Conservation (phyloP, 305 asterid species). For the Solanum hybrid region DNA sequence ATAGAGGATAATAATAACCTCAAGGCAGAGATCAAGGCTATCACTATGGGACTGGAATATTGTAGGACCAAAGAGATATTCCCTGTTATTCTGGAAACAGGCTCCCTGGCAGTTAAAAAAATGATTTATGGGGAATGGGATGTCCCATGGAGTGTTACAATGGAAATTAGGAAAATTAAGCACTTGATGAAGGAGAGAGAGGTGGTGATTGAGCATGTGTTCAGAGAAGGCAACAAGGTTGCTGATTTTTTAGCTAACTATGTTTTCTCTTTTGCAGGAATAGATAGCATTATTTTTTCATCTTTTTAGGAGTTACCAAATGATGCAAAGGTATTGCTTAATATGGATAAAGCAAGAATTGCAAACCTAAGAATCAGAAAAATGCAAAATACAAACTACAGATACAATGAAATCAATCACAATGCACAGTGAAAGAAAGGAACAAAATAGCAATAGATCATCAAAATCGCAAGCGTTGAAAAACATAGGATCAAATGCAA, state of each 20-base stretch:
- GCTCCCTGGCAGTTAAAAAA: not conserved
- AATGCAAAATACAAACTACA: not conserved
- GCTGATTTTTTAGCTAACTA: not conserved
- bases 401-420: not conserved
- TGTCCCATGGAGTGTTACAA: not conserved
- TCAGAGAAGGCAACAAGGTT: not conserved
- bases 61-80: not conserved
- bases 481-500: not conserved
- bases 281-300: not conserved
- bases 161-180: not conserved
- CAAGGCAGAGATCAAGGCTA: not conserved
- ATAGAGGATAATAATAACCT: not conserved
- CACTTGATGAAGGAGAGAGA: not conserved
- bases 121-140: not conserved
- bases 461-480: not conserved
- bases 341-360: not conserved
- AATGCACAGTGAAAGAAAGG: not conserved
- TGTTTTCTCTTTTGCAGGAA: not conserved
- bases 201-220: not conserved
- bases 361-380: not conserved
- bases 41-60: not conserved
- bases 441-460: too few species aligned
- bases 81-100: not conserved
- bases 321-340: not conserved
- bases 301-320: not conserved